Conservation (phyloP, 2,329 filamentous ascomycete genomes). For the Intubia oerlemansii region DNA sequence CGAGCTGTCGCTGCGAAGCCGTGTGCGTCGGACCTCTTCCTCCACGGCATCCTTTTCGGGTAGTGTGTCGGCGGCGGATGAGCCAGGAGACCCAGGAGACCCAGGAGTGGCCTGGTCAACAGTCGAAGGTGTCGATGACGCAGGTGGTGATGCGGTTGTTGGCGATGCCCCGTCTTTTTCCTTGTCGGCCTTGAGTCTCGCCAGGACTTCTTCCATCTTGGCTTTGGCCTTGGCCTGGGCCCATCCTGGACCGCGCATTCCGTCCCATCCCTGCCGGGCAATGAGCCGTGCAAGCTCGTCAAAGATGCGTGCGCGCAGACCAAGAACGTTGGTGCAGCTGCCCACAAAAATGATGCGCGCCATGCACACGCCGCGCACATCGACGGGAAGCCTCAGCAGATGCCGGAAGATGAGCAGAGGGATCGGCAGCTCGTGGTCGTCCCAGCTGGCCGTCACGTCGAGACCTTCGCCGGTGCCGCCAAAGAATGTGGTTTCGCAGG, state of each 20-base stretch:
- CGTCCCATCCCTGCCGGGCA: constrained; percentile 52
- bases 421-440: constrained; percentile 71
- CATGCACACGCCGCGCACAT: constrained; percentile 72
- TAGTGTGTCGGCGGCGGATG: constrained; percentile 18
- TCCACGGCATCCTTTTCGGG: constrained; percentile 37
- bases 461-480: constrained; percentile 16
- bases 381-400: constrained; percentile 55
- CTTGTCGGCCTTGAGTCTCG: neutral
- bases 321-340: constrained; percentile 57
- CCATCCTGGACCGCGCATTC: constrained; percentile 40
- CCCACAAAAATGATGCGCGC: constrained; percentile 74
- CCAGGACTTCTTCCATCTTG: neutral
- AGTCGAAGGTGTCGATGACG: neutral
- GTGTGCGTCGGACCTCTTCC: constrained; percentile 24
- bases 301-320: constrained; percentile 56
- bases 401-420: constrained; percentile 56
- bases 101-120: neutral
- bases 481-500: constrained; percentile 59
- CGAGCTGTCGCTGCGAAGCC: constrained; percentile 10
- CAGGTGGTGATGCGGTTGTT: too few relatives aligned
- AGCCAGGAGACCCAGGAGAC: too few relatives aligned
- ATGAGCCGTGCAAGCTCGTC: constrained; percentile 52
- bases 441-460: constrained; percentile 34
- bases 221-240: constrained; percentile 20
- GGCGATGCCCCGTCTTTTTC: neutral